phyloP scores from a whole-genome alignment of 306 rosid species.

The Acacia acuminata region DNA sequence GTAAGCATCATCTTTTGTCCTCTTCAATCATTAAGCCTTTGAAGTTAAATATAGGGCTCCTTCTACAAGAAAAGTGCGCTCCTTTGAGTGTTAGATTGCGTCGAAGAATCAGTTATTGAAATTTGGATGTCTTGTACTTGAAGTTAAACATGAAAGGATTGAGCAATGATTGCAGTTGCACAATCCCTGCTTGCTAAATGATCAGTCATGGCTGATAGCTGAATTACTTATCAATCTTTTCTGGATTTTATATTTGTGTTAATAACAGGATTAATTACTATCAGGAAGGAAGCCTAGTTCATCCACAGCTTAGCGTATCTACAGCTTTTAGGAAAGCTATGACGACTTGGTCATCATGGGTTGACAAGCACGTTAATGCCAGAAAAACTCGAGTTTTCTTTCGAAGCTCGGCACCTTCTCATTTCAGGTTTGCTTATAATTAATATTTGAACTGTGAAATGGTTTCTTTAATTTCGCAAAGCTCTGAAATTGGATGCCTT shows the following conservation, averaged over 20 bases:
- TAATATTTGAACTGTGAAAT: conserved; percentile 1
- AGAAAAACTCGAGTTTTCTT: conserved; percentile 76
- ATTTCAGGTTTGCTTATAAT: conserved; percentile 74
- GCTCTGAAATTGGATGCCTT: not conserved
- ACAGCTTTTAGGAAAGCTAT: conserved; percentile 75
- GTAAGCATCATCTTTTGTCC: conserved; percentile 48
- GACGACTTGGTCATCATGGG: conserved; percentile 88
- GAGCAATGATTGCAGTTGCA: not conserved
- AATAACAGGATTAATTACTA: conserved; percentile 74
- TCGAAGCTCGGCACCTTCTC: conserved; percentile 88
- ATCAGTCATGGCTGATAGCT: not conserved
- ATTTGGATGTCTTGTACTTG: not conserved
- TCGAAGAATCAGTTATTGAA: not conserved
- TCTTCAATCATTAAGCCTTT: conserved; percentile 15
- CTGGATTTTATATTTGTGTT: not conserved
- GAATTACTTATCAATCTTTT: not conserved
- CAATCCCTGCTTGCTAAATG: not conserved
- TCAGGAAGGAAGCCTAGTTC: conserved; percentile 81
- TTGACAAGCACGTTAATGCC: conserved; percentile 62
- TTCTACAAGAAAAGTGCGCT: not conserved
- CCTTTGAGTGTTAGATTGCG: not conserved
- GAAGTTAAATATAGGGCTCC: not conserved
- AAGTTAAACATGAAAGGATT: not conserved
- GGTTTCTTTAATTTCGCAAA: not conserved
- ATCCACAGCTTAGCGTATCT: conserved; percentile 70